phyloP scores from a whole-genome alignment of 441 rosid species.

The Arabidopsis lyrata region DNA sequence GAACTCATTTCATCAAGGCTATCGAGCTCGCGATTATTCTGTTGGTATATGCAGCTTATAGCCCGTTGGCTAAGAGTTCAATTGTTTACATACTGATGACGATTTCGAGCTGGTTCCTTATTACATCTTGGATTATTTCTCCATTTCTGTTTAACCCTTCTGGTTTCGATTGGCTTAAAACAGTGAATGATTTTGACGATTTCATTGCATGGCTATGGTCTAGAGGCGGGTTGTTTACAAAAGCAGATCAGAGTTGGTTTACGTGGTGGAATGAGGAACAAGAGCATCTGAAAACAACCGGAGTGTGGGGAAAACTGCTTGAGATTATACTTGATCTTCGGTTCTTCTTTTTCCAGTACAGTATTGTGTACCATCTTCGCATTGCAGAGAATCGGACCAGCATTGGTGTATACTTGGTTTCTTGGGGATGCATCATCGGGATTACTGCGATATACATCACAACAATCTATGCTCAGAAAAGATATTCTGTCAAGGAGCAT shows the following conservation, averaged over 20 bases:
- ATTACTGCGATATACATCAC: conserved; percentile 53
- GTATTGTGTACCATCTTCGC: conserved; percentile 60
- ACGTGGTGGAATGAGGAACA: conserved; percentile 81
- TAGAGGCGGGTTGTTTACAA: conserved; percentile 51
- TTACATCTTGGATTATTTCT: conserved; percentile 68
- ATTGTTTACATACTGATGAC: conserved; percentile 63
- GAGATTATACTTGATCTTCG: conserved; percentile 73
- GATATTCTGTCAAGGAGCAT: conserved; percentile 62
- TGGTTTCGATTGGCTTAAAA: conserved; percentile 78
- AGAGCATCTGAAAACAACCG: conserved; percentile 68
- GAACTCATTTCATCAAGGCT: conserved; percentile 74
- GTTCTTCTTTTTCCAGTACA: conserved; percentile 73
- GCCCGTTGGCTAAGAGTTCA: conserved; percentile 56
- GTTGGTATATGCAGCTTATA: conserved; percentile 63
- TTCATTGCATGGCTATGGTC: conserved; percentile 67
- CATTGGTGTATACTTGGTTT: conserved; percentile 64
- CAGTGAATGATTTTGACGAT: conserved; percentile 67
- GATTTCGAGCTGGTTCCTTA: conserved; percentile 69
- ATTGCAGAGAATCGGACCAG: conserved; percentile 46
- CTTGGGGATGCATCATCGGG: conserved; percentile 61
- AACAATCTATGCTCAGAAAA: conserved; percentile 58
- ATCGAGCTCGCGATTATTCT: conserved; percentile 68
- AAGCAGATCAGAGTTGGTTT: conserved; percentile 72
- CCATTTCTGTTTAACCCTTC: conserved; percentile 75
- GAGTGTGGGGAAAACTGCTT: conserved; percentile 68